Conservation (phyloP, 192 early-diverging fungal species). For the Podila minutissima region DNA sequence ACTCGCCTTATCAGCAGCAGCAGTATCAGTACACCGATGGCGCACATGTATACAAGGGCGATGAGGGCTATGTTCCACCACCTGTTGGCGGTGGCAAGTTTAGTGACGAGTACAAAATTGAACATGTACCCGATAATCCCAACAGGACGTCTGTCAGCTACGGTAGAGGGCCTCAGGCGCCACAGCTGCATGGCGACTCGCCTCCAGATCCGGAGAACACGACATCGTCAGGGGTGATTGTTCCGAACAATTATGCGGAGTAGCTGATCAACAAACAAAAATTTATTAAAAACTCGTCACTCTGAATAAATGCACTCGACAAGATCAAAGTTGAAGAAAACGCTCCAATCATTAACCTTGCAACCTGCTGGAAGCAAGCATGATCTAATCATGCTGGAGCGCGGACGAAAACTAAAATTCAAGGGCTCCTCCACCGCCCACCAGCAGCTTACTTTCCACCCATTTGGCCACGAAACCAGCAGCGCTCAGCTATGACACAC, state of each 20-base stretch:
- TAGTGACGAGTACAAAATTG: not conserved
- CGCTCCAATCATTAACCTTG: no score
- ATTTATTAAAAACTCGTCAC: no score
- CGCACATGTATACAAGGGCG: not conserved
- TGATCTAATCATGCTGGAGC: no score
- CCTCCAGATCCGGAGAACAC: not conserved
- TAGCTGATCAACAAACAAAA: not conserved
- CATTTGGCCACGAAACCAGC: no score
- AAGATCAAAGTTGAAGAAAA: no score
- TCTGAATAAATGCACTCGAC: no score
- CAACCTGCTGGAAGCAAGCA: no score
- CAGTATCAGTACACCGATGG: not conserved
- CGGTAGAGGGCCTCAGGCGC: not conserved
- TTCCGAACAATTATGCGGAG: not conserved
- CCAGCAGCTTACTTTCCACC: no score
- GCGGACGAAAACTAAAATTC: no score
- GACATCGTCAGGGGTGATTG: not conserved
- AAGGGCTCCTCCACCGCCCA: no score
- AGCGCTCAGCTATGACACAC: no score
- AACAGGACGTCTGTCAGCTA: not conserved
- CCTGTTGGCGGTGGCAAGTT: not conserved
- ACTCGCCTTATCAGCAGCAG: conserved; percentile 1
- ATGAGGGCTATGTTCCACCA: not conserved
- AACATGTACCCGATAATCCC: not conserved
- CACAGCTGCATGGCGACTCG: not conserved